Conservation (phyloP, 805 yeast species). For the Myxozyma melibiosi region DNA sequence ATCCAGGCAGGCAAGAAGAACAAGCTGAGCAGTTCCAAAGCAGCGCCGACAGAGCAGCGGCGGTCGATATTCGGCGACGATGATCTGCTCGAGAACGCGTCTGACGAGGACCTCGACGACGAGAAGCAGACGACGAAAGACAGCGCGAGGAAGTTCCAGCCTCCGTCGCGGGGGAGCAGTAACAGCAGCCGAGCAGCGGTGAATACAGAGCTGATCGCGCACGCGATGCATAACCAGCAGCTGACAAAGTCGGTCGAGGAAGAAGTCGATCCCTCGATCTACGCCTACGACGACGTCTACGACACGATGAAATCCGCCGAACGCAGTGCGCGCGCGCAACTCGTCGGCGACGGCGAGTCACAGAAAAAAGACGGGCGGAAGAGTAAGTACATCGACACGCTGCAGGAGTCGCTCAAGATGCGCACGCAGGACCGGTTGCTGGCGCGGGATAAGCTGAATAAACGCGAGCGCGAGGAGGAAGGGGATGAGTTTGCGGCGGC, state of each 20-base stretch:
- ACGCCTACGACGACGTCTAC: slow-evolving; percentile 52
- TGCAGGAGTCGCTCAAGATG: slow-evolving; percentile 50
- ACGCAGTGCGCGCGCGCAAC: slow-evolving; percentile 6
- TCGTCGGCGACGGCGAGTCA: slow-evolving; percentile 15
- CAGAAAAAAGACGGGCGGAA: slow-evolving; percentile 25
- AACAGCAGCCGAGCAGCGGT: neutral
- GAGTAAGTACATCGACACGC: slow-evolving; percentile 46
- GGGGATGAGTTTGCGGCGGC: slow-evolving; percentile 46
- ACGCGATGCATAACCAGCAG: slow-evolving; percentile 12
- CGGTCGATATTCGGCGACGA: slow-evolving; percentile 9
- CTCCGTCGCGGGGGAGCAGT: neutral
- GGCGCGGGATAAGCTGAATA: slow-evolving; percentile 45
- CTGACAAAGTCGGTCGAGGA: slow-evolving; percentile 1
- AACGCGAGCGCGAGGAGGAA: slow-evolving; percentile 47
- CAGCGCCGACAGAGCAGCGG: neutral
- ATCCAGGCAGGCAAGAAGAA: neutral
- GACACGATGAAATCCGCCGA: slow-evolving; percentile 47
- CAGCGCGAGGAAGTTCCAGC: neutral
- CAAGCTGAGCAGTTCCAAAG: neutral
- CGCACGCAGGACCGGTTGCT: slow-evolving; percentile 52
- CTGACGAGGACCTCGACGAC: neutral
- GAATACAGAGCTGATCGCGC: slow-evolving; percentile 24
- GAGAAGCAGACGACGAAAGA: neutral
- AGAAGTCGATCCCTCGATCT: slow-evolving; percentile 35
- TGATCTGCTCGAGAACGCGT: neutral